These are phyloP conservation scores for Talaromyces funiculosus DNA, from an alignment of 2,329 filamentous ascomycete genomes.

Conservation along the genomic window DNA sequence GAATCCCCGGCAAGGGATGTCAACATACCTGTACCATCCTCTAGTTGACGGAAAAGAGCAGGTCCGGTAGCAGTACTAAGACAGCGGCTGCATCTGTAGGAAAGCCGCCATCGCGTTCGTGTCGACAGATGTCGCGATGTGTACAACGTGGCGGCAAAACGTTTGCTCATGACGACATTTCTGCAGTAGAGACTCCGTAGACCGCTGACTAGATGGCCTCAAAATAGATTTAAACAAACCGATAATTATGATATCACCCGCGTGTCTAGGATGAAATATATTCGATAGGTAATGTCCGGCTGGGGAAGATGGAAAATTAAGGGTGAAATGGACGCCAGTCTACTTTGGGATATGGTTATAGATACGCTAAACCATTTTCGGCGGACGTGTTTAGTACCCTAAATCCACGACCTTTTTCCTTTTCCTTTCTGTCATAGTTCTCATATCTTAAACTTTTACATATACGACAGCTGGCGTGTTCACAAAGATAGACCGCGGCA, in stretches of 20 bases:
- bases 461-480: too few species aligned
- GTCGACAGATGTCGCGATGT: background rate
- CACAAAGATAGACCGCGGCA: too few species aligned
- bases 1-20: too few species aligned
- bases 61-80: background rate
- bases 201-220: background rate
- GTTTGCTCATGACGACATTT: constrained; percentile 4
- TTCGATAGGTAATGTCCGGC: background rate
- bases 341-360: background rate
- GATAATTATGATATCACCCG: background rate
- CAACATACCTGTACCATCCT: constrained; percentile 11
- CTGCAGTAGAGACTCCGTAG: background rate
- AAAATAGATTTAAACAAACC: background rate
- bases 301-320: background rate
- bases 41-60: constrained; percentile 10
- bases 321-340: background rate
- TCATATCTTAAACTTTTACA: background rate
- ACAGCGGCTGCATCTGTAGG: background rate
- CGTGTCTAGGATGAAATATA: background rate
- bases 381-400: background rate
- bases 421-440: background rate
- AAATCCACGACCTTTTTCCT: background rate
- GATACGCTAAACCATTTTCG: background rate
- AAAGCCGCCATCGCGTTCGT: background rate
- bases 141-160: background rate